phyloP scores from a whole-genome alignment of 176 grass and related monocot species.

The Triticum monococcum region DNA sequence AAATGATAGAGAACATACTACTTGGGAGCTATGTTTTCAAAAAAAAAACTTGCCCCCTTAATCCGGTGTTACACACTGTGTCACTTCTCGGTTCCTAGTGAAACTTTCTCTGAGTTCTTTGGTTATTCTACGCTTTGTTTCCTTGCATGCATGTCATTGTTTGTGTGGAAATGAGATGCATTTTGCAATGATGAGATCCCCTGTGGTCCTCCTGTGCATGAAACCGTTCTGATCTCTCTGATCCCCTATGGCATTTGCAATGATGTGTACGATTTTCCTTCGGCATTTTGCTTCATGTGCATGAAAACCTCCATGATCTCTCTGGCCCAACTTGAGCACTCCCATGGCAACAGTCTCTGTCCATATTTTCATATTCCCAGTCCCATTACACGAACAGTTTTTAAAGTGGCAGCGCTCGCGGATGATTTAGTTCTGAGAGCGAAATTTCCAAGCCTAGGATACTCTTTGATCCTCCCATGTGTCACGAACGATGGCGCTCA shows the following conservation, averaged over 20 bases:
- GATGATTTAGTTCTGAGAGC: background rate
- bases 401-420: background rate
- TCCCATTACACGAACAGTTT: background rate
- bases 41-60: no score
- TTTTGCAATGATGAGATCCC: background rate
- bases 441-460: background rate
- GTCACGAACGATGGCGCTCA: slow-evolving; percentile 19
- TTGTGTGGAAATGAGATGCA: background rate
- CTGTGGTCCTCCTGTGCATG: no score
- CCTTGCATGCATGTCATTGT: background rate
- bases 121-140: background rate
- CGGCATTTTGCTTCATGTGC: background rate
- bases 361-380: no score
- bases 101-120: background rate
- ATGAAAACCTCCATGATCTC: no score
- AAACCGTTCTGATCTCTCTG: no score
- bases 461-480: slow-evolving; percentile 15
- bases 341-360: no score
- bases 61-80: background rate
- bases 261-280: background rate
- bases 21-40: no score
- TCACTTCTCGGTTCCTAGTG: background rate
- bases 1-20: no score
- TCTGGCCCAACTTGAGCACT: no score
- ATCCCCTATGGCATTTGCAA: no score